Conservation (phyloP, 257 asterid genomes). For the Solanum chiquidenum region DNA sequence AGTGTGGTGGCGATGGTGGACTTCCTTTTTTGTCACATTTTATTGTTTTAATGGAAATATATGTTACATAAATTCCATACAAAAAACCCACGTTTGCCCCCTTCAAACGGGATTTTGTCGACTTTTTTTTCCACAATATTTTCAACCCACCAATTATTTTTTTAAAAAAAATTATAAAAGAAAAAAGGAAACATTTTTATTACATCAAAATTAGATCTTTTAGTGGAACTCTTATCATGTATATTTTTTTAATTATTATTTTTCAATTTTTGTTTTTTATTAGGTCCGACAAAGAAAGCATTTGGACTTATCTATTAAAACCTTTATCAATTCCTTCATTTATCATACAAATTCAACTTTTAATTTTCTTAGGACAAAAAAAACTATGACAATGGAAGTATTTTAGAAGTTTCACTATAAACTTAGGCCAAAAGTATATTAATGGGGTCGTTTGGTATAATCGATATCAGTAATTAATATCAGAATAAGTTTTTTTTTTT, state of each 20-base stretch:
- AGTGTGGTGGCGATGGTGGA: not conserved
- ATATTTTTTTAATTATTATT: not conserved
- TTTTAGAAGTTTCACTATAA: not conserved
- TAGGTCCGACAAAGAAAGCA: not conserved
- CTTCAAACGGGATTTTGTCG: constrained; percentile 21
- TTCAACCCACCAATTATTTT: not conserved
- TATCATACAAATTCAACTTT: not conserved
- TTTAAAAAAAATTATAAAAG: not conserved
- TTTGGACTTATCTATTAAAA: not conserved
- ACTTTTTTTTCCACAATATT: not conserved
- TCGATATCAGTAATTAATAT: not conserved
- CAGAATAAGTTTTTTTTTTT: not conserved
- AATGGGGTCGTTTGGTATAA: not conserved
- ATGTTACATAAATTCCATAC: constrained; percentile 9
- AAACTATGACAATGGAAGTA: not conserved
- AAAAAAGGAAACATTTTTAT: not conserved
- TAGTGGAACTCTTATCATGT: not conserved
- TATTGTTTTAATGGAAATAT: not conserved
- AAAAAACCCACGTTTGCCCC: constrained; percentile 16
- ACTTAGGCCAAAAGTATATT: not conserved
- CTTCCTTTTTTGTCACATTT: not conserved
- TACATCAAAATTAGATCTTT: not conserved
- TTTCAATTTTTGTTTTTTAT: not conserved
- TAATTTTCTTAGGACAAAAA: not conserved
- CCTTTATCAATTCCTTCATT: not conserved